Conservation (phyloP, 208 protist species). For the Leptomonas seymouri region DNA sequence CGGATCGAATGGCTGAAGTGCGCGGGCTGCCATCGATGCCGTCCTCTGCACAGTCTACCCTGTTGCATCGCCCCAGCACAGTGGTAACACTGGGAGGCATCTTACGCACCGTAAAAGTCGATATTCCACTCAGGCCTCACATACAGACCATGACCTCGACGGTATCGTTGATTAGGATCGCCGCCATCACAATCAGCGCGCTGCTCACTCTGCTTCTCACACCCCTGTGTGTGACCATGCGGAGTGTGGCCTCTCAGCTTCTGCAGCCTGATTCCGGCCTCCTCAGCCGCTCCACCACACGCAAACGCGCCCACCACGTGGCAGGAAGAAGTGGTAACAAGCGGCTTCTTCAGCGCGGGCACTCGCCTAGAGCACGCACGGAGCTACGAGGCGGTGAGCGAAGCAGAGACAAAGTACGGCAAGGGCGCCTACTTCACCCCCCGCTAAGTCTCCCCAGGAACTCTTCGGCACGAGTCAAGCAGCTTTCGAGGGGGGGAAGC, state of each 20-base stretch:
- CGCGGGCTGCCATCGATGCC: background rate
- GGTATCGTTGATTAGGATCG: background rate
- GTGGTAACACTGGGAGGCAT: background rate
- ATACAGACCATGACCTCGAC: background rate
- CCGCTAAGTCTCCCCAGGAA: background rate
- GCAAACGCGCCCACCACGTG: background rate
- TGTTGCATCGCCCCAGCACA: background rate
- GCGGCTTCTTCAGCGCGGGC: conserved; percentile 21
- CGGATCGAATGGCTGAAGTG: conserved; percentile 16
- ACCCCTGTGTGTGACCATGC: background rate
- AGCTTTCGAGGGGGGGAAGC: background rate
- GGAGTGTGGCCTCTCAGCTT: background rate
- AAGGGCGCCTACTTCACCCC: conserved; percentile 19
- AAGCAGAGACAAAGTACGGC: conserved; percentile 6
- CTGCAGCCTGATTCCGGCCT: background rate
- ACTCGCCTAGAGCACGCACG: background rate
- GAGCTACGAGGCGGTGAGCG: background rate
- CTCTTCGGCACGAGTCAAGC: background rate
- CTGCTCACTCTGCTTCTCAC: background rate
- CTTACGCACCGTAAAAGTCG: background rate
- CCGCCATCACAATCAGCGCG: background rate
- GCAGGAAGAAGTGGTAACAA: conserved; percentile 20
- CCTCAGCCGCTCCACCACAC: no score
- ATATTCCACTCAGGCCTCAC: background rate
- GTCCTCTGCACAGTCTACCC: background rate